Conservation (phyloP, 139 green algal genomes). For the Chlamydomonas sphaeroides region DNA sequence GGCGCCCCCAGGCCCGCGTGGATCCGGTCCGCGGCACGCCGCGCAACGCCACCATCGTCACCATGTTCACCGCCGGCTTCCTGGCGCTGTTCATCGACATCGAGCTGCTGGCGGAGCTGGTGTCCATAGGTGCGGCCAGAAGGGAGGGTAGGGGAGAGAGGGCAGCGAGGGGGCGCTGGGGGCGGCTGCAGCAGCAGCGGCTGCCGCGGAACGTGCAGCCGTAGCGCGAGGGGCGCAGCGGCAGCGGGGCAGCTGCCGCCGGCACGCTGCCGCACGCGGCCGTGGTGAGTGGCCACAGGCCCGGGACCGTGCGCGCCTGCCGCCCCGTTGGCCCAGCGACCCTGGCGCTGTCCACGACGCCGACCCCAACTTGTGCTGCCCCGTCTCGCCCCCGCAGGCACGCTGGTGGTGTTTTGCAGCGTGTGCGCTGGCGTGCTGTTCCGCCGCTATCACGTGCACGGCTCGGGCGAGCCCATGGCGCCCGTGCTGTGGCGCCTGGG, state of each 20-base stretch:
- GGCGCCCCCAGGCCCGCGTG: conserved; percentile 56
- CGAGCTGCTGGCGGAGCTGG: conserved; percentile 83
- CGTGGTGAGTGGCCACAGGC: no score
- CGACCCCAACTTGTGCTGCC: no score
- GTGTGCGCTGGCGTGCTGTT: conserved; percentile 73
- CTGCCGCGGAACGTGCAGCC: no score
- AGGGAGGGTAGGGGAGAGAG: no score
- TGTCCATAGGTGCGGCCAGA: conserved; percentile 71
- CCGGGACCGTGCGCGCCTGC: no score
- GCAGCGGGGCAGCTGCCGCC: no score
- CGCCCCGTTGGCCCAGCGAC: no score
- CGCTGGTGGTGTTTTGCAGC: conserved; percentile 84
- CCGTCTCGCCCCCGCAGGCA: conserved; percentile 49
- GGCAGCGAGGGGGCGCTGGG: no score
- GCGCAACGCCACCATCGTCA: conserved; percentile 66
- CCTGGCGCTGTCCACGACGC: no score
- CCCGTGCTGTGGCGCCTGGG: conserved; percentile 48
- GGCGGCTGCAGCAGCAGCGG: no score
- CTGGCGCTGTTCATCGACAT: conserved; percentile 86
- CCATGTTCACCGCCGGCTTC: conserved; percentile 61
- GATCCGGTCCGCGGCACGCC: conserved; percentile 62
- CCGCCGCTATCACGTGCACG: conserved; percentile 61
- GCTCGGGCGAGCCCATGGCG: conserved; percentile 28
- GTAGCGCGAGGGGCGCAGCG: no score
- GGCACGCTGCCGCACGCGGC: no score